phyloP scores from a whole-genome alignment of 495 filamentous ascomycete genomes.

The Aspergillus ellipticus region DNA sequence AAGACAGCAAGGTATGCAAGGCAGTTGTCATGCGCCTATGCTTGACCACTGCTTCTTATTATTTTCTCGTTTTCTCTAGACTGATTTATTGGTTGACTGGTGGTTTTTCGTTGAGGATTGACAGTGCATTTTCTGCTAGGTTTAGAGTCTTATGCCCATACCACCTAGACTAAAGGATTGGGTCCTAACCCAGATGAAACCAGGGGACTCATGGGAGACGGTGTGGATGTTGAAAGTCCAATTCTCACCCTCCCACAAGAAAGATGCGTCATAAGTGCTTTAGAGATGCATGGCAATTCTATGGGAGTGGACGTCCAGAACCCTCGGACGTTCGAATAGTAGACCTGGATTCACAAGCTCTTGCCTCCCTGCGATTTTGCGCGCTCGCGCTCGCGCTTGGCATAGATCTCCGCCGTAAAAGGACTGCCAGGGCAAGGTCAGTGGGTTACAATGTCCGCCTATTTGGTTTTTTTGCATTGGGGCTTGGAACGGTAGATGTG shows the following conservation, averaged over 20 bases:
- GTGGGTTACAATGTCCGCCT: conserved; percentile 9
- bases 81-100: not conserved
- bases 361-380: conserved; percentile 39
- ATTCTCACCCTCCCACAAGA: not conserved
- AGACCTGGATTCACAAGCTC: conserved; percentile 27
- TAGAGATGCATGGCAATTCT: not conserved
- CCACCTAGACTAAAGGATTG: not conserved
- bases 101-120: not conserved
- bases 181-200: not conserved
- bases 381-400: conserved; percentile 63
- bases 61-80: too few species aligned
- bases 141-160: not conserved
- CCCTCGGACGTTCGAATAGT: not conserved
- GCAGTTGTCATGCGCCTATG: too few species aligned
- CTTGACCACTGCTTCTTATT: too few species aligned
- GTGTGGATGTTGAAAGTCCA: conserved; percentile 39
- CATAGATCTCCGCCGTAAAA: conserved; percentile 94
- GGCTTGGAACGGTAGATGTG: not conserved
- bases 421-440: conserved; percentile 50
- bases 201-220: conserved; percentile 17
- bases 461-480: not conserved
- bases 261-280: not conserved
- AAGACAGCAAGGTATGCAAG: too few species aligned
- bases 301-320: not conserved
- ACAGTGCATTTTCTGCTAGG: not conserved